These are phyloP conservation scores for Skeletonema costatum DNA, from an alignment of 108 stramenopile genomes.

Conservation along the genomic window DNA sequence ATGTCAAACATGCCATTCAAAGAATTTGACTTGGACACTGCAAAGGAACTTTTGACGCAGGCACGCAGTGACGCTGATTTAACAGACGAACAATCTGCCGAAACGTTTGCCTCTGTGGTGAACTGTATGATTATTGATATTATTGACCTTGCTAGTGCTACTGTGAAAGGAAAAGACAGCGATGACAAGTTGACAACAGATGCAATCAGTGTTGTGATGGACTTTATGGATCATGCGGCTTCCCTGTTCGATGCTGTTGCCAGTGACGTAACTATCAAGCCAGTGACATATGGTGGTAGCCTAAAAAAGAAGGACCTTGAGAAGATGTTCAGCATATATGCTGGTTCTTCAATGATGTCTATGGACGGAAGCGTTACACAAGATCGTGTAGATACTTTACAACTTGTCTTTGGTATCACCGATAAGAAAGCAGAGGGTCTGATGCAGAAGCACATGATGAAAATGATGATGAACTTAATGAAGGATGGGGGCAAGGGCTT, in stretches of 20 bases:
- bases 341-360: constrained; percentile 67
- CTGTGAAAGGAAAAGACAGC: constrained; percentile 73
- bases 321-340: constrained; percentile 81
- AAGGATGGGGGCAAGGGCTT: constrained; percentile 63
- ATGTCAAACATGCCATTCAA: constrained; percentile 71
- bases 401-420: constrained; percentile 74
- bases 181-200: constrained; percentile 64
- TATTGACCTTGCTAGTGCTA: constrained; percentile 82
- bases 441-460: constrained; percentile 86
- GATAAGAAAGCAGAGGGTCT: constrained; percentile 86
- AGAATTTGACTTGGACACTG: constrained; percentile 68
- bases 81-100: constrained; percentile 71
- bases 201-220: constrained; percentile 81
- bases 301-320: constrained; percentile 79
- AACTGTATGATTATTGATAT: constrained; percentile 92
- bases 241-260: constrained; percentile 81
- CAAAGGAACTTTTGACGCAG: constrained; percentile 55
- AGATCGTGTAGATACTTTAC: constrained; percentile 70
- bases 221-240: constrained; percentile 88
- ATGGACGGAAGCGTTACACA: constrained; percentile 50
- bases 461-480: constrained; percentile 87
- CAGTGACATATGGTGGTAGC: constrained; percentile 82
- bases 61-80: constrained; percentile 49
- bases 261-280: constrained; percentile 73
- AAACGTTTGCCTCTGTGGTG: constrained; percentile 86